Evolutionary conservation across 2,329 filamentous ascomycete species (phyloP).

Genomic region (Colletotrichum camelliae): DNA sequence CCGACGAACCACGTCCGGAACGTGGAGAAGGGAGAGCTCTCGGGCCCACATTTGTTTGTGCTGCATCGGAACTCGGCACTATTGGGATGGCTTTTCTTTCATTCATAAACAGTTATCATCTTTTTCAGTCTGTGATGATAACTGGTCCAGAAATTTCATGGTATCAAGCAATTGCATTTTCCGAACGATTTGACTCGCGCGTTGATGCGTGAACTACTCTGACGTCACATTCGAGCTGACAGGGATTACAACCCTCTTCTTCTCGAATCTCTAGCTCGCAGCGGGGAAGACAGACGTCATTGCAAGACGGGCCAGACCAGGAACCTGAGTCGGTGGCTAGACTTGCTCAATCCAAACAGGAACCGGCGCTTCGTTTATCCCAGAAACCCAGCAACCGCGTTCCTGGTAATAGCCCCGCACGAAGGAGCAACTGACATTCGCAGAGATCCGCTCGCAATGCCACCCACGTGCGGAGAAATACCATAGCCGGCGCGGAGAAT

Average conservation of each 20-base stretch:
- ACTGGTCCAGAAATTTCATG: accelerated
- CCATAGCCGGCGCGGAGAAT: background rate
- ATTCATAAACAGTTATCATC: accelerated
- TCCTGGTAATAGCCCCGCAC: background rate
- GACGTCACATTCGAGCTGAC: background rate
- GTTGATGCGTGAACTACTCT: background rate
- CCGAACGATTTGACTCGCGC: background rate
- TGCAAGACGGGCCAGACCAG: background rate
- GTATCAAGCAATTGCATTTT: background rate
- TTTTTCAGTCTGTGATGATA: background rate
- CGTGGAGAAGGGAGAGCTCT: background rate
- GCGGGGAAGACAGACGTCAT: background rate
- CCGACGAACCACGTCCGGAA: background rate
- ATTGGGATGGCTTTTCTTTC: background rate
- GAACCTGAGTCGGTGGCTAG: background rate
- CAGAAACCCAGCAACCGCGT: background rate
- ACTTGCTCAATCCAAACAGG: background rate
- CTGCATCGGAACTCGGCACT: background rate
- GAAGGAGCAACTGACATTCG: background rate
- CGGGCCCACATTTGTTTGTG: background rate
- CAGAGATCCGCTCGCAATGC: background rate
- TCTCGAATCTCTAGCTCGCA: background rate
- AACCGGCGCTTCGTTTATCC: background rate
- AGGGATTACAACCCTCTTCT: background rate
- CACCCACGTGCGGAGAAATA: background rate